Evolutionary conservation across 2,329 filamentous ascomycete species (phyloP).

Genomic region (Cytospora mali): DNA sequence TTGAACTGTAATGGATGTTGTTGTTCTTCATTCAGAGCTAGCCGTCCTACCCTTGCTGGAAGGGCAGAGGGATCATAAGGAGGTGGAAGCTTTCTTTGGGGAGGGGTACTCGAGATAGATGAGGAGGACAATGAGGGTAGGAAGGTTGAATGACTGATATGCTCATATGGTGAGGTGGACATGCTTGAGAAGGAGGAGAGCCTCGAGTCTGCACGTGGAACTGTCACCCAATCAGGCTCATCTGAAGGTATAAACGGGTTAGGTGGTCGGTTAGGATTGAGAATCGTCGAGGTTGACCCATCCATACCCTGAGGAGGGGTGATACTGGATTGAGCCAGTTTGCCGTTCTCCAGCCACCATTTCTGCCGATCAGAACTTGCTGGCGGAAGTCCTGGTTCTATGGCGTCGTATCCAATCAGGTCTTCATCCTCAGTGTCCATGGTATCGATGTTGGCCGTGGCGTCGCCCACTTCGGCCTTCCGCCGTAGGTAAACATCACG

Average conservation of each 20-base stretch:
- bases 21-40: constrained; percentile 47
- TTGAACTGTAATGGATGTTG: constrained; percentile 31
- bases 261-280: constrained; percentile 73
- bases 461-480: constrained; percentile 65
- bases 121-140: constrained; percentile 48
- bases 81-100: constrained; percentile 54
- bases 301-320: constrained; percentile 59
- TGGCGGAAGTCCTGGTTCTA: constrained; percentile 74
- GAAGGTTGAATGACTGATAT: constrained; percentile 54
- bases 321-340: constrained; percentile 74
- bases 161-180: constrained; percentile 62
- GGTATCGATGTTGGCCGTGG: constrained; percentile 57
- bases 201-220: constrained; percentile 57
- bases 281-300: constrained; percentile 55
- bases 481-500: constrained; percentile 73
- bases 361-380: constrained; percentile 70
- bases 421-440: constrained; percentile 76
- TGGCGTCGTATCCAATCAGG: constrained; percentile 76
- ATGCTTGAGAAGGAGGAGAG: constrained; percentile 58
- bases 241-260: constrained; percentile 79
- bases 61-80: constrained; percentile 51
- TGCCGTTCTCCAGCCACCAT: constrained; percentile 71
- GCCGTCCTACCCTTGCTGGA: constrained; percentile 49
- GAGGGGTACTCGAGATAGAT: constrained; percentile 47
- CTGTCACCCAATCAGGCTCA: constrained; percentile 82